Evolutionary conservation across 768 basidiomycete species (phyloP), one percentile per base, ranked within the genome.

Genomic region (Hypholoma fasciculare): DNA sequence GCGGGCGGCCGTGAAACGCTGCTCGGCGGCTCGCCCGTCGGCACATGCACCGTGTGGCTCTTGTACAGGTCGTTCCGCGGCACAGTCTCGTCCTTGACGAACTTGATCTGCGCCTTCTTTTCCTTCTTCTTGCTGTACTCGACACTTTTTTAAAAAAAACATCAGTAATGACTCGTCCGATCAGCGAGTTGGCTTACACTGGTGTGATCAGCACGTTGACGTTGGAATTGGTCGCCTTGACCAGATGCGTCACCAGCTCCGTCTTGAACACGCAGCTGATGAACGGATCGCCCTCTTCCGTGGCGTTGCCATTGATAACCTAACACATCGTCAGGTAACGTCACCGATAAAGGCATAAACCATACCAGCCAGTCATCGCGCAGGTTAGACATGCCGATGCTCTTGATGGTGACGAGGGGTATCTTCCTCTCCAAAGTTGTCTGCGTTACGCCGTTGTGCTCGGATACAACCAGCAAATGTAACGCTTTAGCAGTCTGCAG

Each of bases 41-140:
- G 80, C 3, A 98, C 94, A 59, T 88, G 87, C 16, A 99, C 89
- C 1, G 85, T 83, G 67, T 96, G 93, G 63, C 93, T 96, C 83
- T 98, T 99, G 76, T 99, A 99, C 9, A 83, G 66, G 67, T 94
- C 97, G 59, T 90, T 87, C 56, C 84, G 85, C 11, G 70, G 75
- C 17, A 96, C 76, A 7, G 87, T 85, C 72, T 98, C 96, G 68
- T 98, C 95, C 78, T 92, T 96, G 66, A 88, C 71, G 61, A 93
- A 89, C 71, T 89, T 90, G 73, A 99, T 93, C 53, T 84, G 80
- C 4, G 89, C 86, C 67, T 86, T 86, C 77, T 98, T 99, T 62
- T 96, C 96, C 75, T 94, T 98, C 83, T 99, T 99, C 82, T 99
- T 98, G 42, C 81, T 80, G 71, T 98, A 98, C 56, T 92, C 86